Conservation (phyloP, 2,329 filamentous ascomycete species). For the Dryadomyces quercus-mongolicae region DNA sequence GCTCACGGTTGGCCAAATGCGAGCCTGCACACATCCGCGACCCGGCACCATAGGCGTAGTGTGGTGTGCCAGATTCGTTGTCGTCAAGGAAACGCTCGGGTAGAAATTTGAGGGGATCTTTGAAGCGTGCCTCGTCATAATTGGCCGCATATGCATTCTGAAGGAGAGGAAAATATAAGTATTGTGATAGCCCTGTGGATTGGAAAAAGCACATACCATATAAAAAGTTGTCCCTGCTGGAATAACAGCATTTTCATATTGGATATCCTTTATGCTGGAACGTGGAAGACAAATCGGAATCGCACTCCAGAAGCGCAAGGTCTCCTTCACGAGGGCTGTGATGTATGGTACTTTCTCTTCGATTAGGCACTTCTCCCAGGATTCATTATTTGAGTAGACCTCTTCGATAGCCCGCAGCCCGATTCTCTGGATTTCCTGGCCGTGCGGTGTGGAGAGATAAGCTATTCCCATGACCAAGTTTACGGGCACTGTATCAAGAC, state of each 20-base stretch:
- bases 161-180: neutral
- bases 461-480: slow-evolving; percentile 73
- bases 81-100: slow-evolving; percentile 53
- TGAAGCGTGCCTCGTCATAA: slow-evolving; percentile 59
- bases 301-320: slow-evolving; percentile 65
- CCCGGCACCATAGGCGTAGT: slow-evolving; percentile 53
- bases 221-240: slow-evolving; percentile 71
- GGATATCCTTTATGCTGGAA: slow-evolving; percentile 58
- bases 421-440: slow-evolving; percentile 56
- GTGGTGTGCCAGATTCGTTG: slow-evolving; percentile 35
- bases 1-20: slow-evolving; percentile 50
- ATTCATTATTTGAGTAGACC: slow-evolving; percentile 59
- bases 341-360: slow-evolving; percentile 71
- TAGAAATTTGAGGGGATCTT: slow-evolving; percentile 46
- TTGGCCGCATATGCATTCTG: slow-evolving; percentile 61
- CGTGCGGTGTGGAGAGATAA: slow-evolving; percentile 53
- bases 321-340: slow-evolving; percentile 66
- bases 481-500: slow-evolving; percentile 68
- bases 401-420: slow-evolving; percentile 59
- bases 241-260: slow-evolving; percentile 52
- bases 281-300: slow-evolving; percentile 69
- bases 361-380: slow-evolving; percentile 58
- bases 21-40: slow-evolving; percentile 52
- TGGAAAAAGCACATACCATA: slow-evolving; percentile 26
- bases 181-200: neutral